Percentiles rank a stretch among this genome's conserved stretches.
These are phyloP conservation scores for Exophiala spinifera DNA, from an alignment of 2,329 filamentous ascomycete species.

Conservation along the genomic window DNA sequence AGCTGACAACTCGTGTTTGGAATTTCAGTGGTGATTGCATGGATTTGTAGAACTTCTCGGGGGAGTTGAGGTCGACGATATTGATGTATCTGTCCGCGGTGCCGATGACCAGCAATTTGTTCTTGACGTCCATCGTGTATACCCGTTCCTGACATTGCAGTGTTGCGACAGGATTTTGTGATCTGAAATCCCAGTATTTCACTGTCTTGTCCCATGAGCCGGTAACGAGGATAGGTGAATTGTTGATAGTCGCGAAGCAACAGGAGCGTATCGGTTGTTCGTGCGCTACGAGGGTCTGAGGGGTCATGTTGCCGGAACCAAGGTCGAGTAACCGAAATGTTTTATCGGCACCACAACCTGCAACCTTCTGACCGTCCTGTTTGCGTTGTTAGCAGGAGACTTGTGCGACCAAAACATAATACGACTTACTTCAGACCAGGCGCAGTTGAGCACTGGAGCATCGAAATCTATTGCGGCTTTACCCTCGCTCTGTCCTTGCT, in stretches of 20 bases:
- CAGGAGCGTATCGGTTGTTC: constrained; percentile 74
- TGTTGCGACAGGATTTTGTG: constrained; percentile 44
- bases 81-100: constrained; percentile 97
- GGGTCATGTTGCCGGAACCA: constrained; percentile 49
- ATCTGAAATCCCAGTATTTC: constrained; percentile 57
- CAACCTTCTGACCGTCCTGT: constrained; percentile 86
- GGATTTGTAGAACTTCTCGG: constrained; percentile 90
- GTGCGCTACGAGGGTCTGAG: constrained; percentile 68
- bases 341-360: constrained; percentile 87
- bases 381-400: constrained; percentile 16
- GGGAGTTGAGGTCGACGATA: constrained; percentile 84
- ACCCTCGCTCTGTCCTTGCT: constrained; percentile 73
- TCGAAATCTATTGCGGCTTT: constrained; percentile 84
- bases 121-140: constrained; percentile 88
- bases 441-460: constrained; percentile 76
- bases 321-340: constrained; percentile 85
- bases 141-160: constrained; percentile 53
- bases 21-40: constrained; percentile 95
- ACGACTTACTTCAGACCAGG: constrained; percentile 77
- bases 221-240: constrained; percentile 79
- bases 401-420: not conserved
- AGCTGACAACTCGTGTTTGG: constrained; percentile 94
- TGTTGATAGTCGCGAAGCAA: constrained; percentile 70
- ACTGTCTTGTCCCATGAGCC: constrained; percentile 64
- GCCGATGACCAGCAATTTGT: constrained; percentile 83